phyloP scores from a whole-genome alignment of 441 rosid species.

The Populus hybrid region DNA sequence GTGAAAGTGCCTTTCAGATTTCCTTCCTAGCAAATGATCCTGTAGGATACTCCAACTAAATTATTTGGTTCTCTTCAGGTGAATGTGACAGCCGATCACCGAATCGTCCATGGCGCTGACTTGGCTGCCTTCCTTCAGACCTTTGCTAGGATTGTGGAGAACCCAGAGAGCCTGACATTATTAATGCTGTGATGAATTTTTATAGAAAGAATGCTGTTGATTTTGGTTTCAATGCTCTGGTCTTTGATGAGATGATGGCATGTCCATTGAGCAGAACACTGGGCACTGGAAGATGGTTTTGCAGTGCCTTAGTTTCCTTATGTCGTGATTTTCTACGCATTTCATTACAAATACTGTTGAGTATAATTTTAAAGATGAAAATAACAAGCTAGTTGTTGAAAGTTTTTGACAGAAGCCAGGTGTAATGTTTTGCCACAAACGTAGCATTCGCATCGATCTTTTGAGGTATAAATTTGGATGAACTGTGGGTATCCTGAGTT shows the following conservation, averaged over 20 bases:
- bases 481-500: neutral
- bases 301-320: constrained; percentile 11
- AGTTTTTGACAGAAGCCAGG: constrained; percentile 11
- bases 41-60: neutral
- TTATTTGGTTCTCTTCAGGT: constrained; percentile 48
- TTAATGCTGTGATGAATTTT: constrained; percentile 26
- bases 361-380: constrained; percentile 8
- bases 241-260: constrained; percentile 1
- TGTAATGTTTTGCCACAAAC: neutral
- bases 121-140: constrained; percentile 90
- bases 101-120: constrained; percentile 87
- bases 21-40: neutral
- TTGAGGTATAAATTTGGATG: neutral
- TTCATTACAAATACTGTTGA: constrained; percentile 7
- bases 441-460: neutral
- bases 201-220: constrained; percentile 6
- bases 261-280: constrained; percentile 13
- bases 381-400: constrained; percentile 10
- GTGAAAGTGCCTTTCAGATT: neutral
- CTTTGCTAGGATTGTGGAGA: constrained; percentile 83
- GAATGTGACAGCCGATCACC: constrained; percentile 96
- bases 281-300: constrained; percentile 23
- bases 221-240: constrained; percentile 4
- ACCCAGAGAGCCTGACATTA: constrained; percentile 76
- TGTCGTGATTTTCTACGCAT: constrained; percentile 18